Evolutionary conservation across 2,329 filamentous ascomycete genomes (phyloP).

Genomic region (Clonostachys chloroleuca): DNA sequence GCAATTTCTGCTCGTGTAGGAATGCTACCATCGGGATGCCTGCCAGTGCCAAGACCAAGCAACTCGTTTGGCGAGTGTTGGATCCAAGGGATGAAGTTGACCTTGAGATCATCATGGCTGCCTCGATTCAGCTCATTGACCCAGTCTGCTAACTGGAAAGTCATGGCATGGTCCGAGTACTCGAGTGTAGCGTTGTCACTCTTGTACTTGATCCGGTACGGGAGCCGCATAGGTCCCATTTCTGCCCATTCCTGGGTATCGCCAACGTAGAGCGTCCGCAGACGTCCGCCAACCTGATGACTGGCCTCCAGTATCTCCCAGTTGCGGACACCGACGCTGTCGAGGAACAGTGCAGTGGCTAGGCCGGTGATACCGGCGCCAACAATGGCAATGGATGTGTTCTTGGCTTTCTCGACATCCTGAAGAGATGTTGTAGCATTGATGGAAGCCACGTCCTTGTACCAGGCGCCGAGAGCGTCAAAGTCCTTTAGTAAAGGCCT

Average conservation of each 20-base stretch:
- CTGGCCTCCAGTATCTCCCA: slow-evolving; percentile 34
- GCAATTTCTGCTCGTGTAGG: slow-evolving; percentile 43
- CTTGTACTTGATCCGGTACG: slow-evolving; percentile 27
- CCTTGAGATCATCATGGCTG: slow-evolving; percentile 16
- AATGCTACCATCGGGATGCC: slow-evolving; percentile 44
- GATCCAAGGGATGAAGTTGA: slow-evolving; percentile 61
- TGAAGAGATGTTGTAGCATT: slow-evolving; percentile 11
- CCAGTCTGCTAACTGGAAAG: slow-evolving; percentile 30
- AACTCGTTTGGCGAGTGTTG: slow-evolving; percentile 43
- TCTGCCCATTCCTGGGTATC: slow-evolving; percentile 22
- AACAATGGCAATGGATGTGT: slow-evolving; percentile 16
- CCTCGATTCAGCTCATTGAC: slow-evolving; percentile 30
- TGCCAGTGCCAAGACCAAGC: slow-evolving; percentile 26
- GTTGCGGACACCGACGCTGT: slow-evolving; percentile 30
- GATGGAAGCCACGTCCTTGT: slow-evolving; percentile 28
- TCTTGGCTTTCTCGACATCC: slow-evolving; percentile 6
- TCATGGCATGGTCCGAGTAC: slow-evolving; percentile 33
- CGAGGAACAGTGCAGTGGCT: slow-evolving; percentile 19
- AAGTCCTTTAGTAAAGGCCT: slow-evolving; percentile 6
- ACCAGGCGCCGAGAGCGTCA: slow-evolving; percentile 29
- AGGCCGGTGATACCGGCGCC: slow-evolving; percentile 23
- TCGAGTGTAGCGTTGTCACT: slow-evolving; percentile 32
- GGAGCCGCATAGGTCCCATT: slow-evolving; percentile 38
- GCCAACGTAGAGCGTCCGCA: slow-evolving; percentile 33
- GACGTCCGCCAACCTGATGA: slow-evolving; percentile 29